A percentile compares a stretch with the other conserved stretches of the same genome.
These are phyloP conservation scores for Aspergillus leporis DNA, from an alignment of 495 filamentous ascomycete genomes.

Conservation along the genomic window DNA sequence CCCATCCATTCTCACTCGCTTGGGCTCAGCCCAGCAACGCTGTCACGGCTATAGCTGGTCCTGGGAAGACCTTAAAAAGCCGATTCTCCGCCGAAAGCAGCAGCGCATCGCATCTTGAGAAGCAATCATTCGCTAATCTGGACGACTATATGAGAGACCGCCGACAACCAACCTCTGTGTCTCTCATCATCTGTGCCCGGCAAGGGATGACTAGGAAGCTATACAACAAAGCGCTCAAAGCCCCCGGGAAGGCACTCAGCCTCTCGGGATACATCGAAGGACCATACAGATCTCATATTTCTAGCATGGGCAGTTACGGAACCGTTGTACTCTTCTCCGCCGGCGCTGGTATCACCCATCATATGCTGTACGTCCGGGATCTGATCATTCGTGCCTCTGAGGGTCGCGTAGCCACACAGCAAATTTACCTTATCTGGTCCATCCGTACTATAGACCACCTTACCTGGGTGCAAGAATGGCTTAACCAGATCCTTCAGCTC, in stretches of 20 bases:
- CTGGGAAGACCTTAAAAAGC: not conserved
- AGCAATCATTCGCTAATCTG: constrained; percentile 39
- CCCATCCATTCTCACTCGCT: constrained; percentile 59
- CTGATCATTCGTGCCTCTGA: constrained; percentile 69
- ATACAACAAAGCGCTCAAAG: constrained; percentile 63
- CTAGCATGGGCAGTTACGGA: constrained; percentile 73
- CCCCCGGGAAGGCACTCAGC: constrained; percentile 58
- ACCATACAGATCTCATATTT: constrained; percentile 71
- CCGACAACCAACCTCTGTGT: constrained; percentile 58
- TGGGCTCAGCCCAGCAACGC: constrained; percentile 47
- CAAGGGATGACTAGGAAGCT: constrained; percentile 79
- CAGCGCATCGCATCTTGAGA: constrained; percentile 34
- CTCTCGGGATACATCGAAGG: constrained; percentile 74
- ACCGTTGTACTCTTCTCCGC: constrained; percentile 85
- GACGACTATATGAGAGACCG: constrained; percentile 23
- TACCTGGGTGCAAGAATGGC: constrained; percentile 92
- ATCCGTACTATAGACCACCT: constrained; percentile 86
- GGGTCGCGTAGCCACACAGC: constrained; percentile 71
- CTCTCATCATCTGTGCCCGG: constrained; percentile 74
- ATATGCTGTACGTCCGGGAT: constrained; percentile 74
- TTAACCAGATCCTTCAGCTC: constrained; percentile 89
- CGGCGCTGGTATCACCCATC: constrained; percentile 87
- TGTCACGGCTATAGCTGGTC: constrained; percentile 14
- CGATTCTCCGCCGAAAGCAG: constrained; percentile 16
- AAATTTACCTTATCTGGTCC: constrained; percentile 85